These are phyloP conservation scores for Lecanicillium sp. DNA, from an alignment of 2,329 filamentous ascomycete genomes.

Conservation along the genomic window DNA sequence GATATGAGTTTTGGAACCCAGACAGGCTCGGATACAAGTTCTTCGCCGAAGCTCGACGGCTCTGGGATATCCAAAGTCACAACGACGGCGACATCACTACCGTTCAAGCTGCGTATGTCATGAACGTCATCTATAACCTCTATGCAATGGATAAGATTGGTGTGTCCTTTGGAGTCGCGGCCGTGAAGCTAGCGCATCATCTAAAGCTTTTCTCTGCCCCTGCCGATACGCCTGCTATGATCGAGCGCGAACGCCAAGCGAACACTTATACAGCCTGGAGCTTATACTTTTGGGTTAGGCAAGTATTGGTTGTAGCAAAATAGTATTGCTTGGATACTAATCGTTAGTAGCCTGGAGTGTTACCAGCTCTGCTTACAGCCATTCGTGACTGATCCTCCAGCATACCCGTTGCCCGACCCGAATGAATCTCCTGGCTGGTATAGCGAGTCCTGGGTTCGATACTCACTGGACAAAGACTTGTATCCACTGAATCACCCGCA, in stretches of 20 bases:
- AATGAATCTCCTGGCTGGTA: conserved; percentile 16
- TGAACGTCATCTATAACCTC: conserved; percentile 20
- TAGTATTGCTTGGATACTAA: not conserved
- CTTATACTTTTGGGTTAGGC: conserved; percentile 24
- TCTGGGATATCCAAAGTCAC: conserved; percentile 23
- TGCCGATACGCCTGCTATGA: conserved; percentile 6
- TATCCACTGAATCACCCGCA: conserved; percentile 14
- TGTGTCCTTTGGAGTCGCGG: conserved; percentile 18
- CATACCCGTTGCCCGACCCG: conserved; percentile 16
- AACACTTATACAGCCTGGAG: conserved; percentile 24
- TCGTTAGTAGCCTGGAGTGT: conserved; percentile 1
- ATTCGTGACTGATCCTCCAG: conserved; percentile 17
- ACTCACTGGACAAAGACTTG: conserved; percentile 15
- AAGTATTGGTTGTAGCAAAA: conserved; percentile 6
- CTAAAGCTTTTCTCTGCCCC: conserved; percentile 17
- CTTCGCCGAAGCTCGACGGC: conserved; percentile 24
- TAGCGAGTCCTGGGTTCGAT: conserved; percentile 22
- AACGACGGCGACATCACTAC: conserved; percentile 18
- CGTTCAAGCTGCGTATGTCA: conserved; percentile 23
- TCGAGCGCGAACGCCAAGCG: conserved; percentile 3
- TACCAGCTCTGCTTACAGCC: conserved; percentile 14
- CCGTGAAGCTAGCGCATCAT: conserved; percentile 20
- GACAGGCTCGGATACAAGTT: conserved; percentile 25
- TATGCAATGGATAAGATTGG: conserved; percentile 26
- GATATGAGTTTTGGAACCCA: conserved; percentile 28